A percentile compares a stretch with the other conserved stretches of the same genome.
phyloP scores from a whole-genome alignment of 2,329 filamentous ascomycete genomes.

The Talaromyces sp. region DNA sequence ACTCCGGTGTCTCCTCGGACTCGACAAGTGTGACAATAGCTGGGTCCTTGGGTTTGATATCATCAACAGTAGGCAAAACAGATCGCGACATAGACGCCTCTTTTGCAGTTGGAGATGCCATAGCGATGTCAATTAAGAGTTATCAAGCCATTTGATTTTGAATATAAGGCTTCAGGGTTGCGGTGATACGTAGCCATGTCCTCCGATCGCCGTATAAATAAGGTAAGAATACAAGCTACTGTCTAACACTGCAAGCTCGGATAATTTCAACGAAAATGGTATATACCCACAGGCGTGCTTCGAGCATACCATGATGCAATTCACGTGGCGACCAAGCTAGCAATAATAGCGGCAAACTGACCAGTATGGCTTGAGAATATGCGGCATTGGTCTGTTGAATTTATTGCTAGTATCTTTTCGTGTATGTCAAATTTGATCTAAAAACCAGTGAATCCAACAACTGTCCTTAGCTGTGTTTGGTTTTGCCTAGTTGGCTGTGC shows the following conservation, averaged over 20 bases:
- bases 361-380: background rate
- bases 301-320: background rate
- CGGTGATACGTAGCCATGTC: background rate
- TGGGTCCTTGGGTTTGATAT: background rate
- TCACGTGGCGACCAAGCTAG: background rate
- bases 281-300: background rate
- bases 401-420: background rate
- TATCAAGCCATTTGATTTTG: background rate
- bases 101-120: background rate
- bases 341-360: background rate
- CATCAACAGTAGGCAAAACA: background rate
- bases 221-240: background rate
- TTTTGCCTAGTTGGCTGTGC: background rate
- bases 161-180: background rate
- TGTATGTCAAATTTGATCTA: background rate
- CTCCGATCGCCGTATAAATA: background rate
- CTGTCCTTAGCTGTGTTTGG: background rate
- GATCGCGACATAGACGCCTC: background rate
- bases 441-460: background rate
- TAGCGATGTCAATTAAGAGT: background rate
- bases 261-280: background rate
- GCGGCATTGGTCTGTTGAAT: background rate
- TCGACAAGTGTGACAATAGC: conserved; percentile 1
- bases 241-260: background rate
- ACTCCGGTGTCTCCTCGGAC: conserved; percentile 1